These are phyloP conservation scores for Colletotrichum cereale DNA, from an alignment of 2,329 filamentous ascomycete species.

Conservation along the genomic window DNA sequence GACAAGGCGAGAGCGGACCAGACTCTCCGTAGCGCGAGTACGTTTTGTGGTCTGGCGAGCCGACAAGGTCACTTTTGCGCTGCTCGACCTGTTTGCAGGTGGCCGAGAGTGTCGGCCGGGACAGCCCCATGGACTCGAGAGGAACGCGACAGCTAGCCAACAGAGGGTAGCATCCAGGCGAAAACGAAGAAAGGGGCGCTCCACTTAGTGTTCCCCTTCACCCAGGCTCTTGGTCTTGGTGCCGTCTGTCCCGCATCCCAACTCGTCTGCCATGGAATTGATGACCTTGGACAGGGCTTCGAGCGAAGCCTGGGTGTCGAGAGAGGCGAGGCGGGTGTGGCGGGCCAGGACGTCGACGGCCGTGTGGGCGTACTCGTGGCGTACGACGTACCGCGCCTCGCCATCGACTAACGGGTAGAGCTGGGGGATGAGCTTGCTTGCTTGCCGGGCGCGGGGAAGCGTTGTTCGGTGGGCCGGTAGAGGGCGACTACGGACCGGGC, in stretches of 20 bases:
- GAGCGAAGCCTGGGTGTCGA: conserved; percentile 91
- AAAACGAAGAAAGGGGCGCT: background rate
- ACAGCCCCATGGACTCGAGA: conserved; percentile 76
- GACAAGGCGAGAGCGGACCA: conserved; percentile 24
- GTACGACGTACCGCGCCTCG: conserved; percentile 88
- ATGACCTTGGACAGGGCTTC: conserved; percentile 88
- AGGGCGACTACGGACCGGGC: conserved; percentile 91
- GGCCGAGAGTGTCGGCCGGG: conserved; percentile 67
- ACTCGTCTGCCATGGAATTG: conserved; percentile 88
- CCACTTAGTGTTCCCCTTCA: conserved; percentile 79
- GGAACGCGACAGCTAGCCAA: conserved; percentile 66
- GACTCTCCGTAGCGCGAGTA: conserved; percentile 71
- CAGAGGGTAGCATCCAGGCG: conserved; percentile 23
- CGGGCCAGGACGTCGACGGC: conserved; percentile 90
- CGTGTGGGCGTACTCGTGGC: conserved; percentile 92
- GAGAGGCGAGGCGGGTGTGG: conserved; percentile 86
- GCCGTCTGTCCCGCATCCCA: conserved; percentile 79
- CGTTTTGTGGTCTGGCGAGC: conserved; percentile 70
- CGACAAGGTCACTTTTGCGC: conserved; percentile 69
- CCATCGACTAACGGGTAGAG: conserved; percentile 94
- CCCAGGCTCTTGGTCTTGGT: conserved; percentile 84
- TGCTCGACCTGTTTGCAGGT: conserved; percentile 72
- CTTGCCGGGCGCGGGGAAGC: conserved; percentile 86
- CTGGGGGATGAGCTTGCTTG: conserved; percentile 80
- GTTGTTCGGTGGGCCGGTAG: conserved; percentile 79